phyloP scores from a whole-genome alignment of 192 early-diverging fungal genomes.

The Allomyces macrogynus region DNA sequence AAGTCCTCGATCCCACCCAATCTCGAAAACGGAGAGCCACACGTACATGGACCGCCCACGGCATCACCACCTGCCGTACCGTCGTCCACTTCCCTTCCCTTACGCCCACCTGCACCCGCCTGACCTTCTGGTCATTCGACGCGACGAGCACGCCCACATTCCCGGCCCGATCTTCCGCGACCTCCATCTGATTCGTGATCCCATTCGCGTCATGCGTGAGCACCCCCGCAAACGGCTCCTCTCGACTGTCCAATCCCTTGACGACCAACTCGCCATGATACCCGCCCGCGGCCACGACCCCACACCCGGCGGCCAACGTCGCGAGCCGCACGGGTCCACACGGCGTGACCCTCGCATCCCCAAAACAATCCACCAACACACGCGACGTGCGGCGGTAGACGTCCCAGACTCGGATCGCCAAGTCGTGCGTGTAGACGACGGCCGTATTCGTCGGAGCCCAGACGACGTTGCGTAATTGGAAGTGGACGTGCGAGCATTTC shows the following conservation, averaged over 20 bases:
- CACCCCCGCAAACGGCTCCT: neutral
- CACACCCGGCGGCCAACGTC: slow-evolving; percentile 15
- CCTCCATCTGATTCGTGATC: slow-evolving; percentile 17
- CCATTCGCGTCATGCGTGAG: slow-evolving; percentile 6
- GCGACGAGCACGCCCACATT: slow-evolving; percentile 6
- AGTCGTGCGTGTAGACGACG: slow-evolving; percentile 15
- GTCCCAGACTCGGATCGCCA: slow-evolving; percentile 16
- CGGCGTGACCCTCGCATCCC: slow-evolving; percentile 3
- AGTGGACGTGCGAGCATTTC: slow-evolving; percentile 16
- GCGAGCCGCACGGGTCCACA: slow-evolving; percentile 9
- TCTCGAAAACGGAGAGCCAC: neutral
- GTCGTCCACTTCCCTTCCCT: neutral
- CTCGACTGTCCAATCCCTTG: slow-evolving; percentile 8
- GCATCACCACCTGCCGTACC: slow-evolving; percentile 2
- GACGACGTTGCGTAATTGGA: slow-evolving; percentile 22
- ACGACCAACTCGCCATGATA: slow-evolving; percentile 13
- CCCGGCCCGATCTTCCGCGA: slow-evolving; percentile 1
- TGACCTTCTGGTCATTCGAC: slow-evolving; percentile 12
- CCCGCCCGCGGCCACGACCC: slow-evolving; percentile 18
- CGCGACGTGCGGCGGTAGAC: slow-evolving; percentile 8
- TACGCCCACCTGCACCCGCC: neutral
- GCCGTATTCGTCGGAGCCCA: slow-evolving; percentile 19
- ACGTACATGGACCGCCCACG: slow-evolving; percentile 13
- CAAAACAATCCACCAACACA: slow-evolving; percentile 8
- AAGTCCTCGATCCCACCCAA: neutral